Evolutionary conservation across 345 rosid species (phyloP).

Genomic region (Dovyalis caffra): DNA sequence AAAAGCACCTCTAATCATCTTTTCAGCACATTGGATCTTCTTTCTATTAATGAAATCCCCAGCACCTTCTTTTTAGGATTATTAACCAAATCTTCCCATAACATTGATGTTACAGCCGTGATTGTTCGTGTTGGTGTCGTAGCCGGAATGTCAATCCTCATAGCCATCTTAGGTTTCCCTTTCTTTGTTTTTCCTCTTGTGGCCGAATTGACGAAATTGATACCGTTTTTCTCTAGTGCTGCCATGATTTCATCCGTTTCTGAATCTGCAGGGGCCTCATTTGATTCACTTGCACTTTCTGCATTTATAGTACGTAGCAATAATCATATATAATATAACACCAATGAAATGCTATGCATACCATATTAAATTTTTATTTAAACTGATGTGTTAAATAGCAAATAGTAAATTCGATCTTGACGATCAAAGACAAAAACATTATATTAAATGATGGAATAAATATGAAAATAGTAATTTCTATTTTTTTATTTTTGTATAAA

Average conservation of each 20-base stretch:
- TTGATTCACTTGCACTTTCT: constrained; percentile 43
- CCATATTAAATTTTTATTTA: too few species aligned
- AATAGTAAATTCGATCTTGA: too few species aligned
- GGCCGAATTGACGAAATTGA: constrained; percentile 63
- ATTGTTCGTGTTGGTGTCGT: constrained; percentile 58
- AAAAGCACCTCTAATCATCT: constrained; percentile 80
- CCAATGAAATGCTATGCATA: neutral
- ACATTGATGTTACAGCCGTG: constrained; percentile 57
- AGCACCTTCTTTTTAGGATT: constrained; percentile 56
- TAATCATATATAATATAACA: too few species aligned
- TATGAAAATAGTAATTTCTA: too few species aligned
- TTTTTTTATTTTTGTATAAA: too few species aligned
- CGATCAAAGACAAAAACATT: too few species aligned
- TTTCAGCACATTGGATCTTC: constrained; percentile 84
- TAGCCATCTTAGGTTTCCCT: constrained; percentile 70
- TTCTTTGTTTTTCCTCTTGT: constrained; percentile 61
- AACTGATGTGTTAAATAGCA: too few species aligned
- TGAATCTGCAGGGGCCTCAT: constrained; percentile 33
- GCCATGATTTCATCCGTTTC: constrained; percentile 67
- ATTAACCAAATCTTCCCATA: constrained; percentile 90
- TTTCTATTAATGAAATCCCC: constrained; percentile 60
- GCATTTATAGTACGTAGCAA: too few species aligned
- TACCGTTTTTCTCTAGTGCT: constrained; percentile 71
- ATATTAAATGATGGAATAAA: too few species aligned
- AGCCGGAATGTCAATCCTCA: constrained; percentile 78